A percentile compares a stretch with the other conserved stretches of the same genome.
These are phyloP conservation scores for Pestalotiopsis sp. DNA, from an alignment of 2,329 filamentous ascomycete genomes.

Conservation along the genomic window DNA sequence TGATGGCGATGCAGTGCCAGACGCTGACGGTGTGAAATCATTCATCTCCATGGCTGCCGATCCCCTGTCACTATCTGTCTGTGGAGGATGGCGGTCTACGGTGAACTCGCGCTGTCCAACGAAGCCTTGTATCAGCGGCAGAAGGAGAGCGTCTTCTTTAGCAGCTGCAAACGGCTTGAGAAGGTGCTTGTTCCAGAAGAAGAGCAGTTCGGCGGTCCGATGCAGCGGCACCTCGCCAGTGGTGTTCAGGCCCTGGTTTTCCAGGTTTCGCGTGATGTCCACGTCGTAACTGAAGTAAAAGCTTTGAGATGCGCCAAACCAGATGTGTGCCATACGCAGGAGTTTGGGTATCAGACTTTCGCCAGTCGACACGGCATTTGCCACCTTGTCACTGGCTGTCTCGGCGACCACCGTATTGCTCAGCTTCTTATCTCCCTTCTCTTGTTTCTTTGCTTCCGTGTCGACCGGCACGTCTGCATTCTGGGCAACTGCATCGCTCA, in stretches of 20 bases:
- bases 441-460: constrained; percentile 16
- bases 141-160: constrained; percentile 69
- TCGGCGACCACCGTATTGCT: constrained; percentile 28
- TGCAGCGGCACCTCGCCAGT: constrained; percentile 62
- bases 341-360: constrained; percentile 77
- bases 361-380: constrained; percentile 35
- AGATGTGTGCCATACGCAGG: constrained; percentile 77
- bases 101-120: constrained; percentile 84
- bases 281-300: constrained; percentile 97
- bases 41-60: constrained; percentile 31
- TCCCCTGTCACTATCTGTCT: constrained; percentile 43
- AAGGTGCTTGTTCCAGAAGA: constrained; percentile 89
- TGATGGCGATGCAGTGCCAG: constrained; percentile 16
- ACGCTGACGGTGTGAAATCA: constrained; percentile 23
- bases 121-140: constrained; percentile 93
- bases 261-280: constrained; percentile 76
- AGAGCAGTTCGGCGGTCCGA: constrained; percentile 73
- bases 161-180: constrained; percentile 72
- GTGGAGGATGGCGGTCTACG: constrained; percentile 64
- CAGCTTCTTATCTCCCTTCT: constrained; percentile 26
- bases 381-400: constrained; percentile 23
- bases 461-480: constrained; percentile 17
- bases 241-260: constrained; percentile 36
- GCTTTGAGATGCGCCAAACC: constrained; percentile 79
- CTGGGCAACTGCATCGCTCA: constrained; percentile 48